Conservation (phyloP, 1,284 basidiomycete genomes). For the Exobasidium rhododendri region DNA sequence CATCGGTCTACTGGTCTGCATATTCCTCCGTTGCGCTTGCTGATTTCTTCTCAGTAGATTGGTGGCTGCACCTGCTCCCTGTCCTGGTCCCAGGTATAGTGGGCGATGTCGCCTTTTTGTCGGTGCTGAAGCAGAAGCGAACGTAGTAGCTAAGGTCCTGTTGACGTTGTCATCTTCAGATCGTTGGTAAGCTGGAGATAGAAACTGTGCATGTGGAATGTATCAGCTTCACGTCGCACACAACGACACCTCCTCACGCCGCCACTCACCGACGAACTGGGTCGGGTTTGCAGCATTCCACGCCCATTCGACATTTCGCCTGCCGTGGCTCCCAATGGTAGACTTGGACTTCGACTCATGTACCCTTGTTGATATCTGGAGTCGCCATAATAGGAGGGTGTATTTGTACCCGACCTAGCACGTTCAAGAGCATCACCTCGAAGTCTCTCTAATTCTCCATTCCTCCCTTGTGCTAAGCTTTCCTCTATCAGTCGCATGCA, state of each 20-base stretch:
- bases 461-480: slow-evolving; percentile 14
- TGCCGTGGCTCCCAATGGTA: slow-evolving; percentile 15
- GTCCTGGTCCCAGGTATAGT: slow-evolving; percentile 16
- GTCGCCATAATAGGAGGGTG: not conserved
- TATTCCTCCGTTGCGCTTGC: not conserved
- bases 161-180: not conserved
- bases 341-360: slow-evolving; percentile 13
- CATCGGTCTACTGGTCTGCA: not conserved
- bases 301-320: not conserved
- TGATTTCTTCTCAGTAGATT: not conserved
- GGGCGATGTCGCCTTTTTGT: slow-evolving; percentile 7
- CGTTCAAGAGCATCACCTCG: slow-evolving; percentile 7
- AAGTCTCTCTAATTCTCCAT: slow-evolving; percentile 2
- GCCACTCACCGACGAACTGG: not conserved
- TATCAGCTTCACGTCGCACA: too few species aligned
- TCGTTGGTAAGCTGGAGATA: not conserved
- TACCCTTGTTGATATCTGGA: not conserved
- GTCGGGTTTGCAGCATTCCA: not conserved
- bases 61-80: not conserved
- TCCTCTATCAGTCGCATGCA: slow-evolving; percentile 39
- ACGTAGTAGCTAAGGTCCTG: not conserved
- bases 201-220: not conserved
- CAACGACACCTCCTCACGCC: too few species aligned
- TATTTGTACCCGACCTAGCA: not conserved
- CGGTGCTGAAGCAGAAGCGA: slow-evolving; percentile 1